Base-by-base conservation (phyloP, 129 eudicot species). In the Flaveria sonorensis region DNA sequence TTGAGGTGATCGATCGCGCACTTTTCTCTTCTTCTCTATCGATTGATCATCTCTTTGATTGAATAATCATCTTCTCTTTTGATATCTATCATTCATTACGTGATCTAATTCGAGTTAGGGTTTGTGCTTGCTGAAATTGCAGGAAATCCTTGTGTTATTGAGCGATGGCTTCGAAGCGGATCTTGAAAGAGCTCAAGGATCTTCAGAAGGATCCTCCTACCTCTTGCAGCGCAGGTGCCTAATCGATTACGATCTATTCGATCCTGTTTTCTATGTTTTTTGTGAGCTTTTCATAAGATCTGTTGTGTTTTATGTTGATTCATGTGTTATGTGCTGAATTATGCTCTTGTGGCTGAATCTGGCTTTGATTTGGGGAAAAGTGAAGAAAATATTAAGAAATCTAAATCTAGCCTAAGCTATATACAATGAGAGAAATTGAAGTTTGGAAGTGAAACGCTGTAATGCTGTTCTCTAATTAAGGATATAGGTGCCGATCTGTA, bases 201-300 rank as follows among this genome's bases (percentile, higher is more conserved):
- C 90, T 89, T 64, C 90, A 89, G 85, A 89, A 80, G 60, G 91
- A 89, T 86, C 91, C 91, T 83, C 90, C 95, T 56, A 85, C 90
- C 85, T 89, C 91, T 75, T 87, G 91, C 85, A 89, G 90, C 67
- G 89, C 94, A 30, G 94, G 94, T 89, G 70, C 26, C 10, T 23
- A 32, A 77, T 69, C 70, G 56, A 5, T 68, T 1, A 16, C 28
- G 63, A 16, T 71, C 45, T 81, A 9, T 52, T 40, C 21, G 46
- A 62, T 64, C 55, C 28, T 42, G 7, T 50, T 73, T 61, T 56
- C 13, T 4, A 14, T 43, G 20, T 59, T 64, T 57, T 12, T 12
- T 53, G 21, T 63, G 8, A 59, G 23, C 3, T 61, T 10, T 50
- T 14, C 1, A 19, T 68, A 42, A n/a, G 20, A 61, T 24, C 77